These are phyloP conservation scores for Falciphora oryzae DNA, from an alignment of 2,329 filamentous ascomycete genomes.

Conservation along the genomic window DNA sequence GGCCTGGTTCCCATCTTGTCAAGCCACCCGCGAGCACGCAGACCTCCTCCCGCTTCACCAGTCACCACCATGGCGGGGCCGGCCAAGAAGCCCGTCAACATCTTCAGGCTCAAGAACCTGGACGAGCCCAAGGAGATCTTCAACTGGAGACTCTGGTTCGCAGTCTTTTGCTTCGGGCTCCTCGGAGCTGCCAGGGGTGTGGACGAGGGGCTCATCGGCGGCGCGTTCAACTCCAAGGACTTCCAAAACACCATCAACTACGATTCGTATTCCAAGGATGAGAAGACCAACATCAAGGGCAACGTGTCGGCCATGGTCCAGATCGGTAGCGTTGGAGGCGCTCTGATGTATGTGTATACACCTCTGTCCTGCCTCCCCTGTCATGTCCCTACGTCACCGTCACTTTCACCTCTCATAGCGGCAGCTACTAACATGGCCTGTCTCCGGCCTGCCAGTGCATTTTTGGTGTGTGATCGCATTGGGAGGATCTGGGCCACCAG, in stretches of 20 bases:
- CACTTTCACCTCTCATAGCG: too few species aligned
- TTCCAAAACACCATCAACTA: constrained; percentile 57
- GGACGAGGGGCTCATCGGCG: constrained; percentile 72
- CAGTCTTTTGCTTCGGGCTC: constrained; percentile 66
- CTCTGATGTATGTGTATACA: constrained; percentile 44
- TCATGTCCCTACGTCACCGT: background rate
- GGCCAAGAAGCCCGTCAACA: constrained; percentile 50
- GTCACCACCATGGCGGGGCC: constrained; percentile 40
- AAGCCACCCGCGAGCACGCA: background rate
- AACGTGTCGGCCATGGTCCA: constrained; percentile 80
- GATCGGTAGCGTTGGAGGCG: constrained; percentile 67
- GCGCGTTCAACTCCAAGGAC: constrained; percentile 59
- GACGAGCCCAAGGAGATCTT: constrained; percentile 64
- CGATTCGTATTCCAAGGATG: constrained; percentile 41
- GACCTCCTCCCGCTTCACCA: background rate
- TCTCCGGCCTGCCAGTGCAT: constrained; percentile 14
- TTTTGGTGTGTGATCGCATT: constrained; percentile 35
- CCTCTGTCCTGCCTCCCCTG: background rate
- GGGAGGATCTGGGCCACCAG: constrained; percentile 38
- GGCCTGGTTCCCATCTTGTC: background rate
- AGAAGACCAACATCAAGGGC: constrained; percentile 61
- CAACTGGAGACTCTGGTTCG: constrained; percentile 75
- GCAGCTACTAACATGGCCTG: background rate
- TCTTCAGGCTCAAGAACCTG: constrained; percentile 59
- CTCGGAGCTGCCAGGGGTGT: constrained; percentile 72